phyloP scores from a whole-genome alignment of 768 basidiomycete genomes.

The Serpula lacrymans region DNA sequence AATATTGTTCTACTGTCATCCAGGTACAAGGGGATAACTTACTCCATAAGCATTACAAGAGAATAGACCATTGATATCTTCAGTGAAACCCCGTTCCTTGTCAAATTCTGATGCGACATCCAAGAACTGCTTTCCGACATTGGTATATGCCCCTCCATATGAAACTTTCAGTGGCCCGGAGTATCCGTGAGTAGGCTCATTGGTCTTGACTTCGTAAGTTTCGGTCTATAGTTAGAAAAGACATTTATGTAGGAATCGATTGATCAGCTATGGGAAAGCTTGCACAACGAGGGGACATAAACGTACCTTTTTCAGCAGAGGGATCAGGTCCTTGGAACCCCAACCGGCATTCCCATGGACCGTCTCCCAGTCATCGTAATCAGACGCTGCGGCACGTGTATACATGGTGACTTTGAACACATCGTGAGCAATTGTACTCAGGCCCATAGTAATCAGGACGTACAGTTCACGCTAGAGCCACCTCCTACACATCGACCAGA shows the following conservation, averaged over 20 bases:
- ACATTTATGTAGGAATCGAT: background rate
- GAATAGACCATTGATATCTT: constrained; percentile 43
- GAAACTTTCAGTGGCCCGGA: constrained; percentile 49
- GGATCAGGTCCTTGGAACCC: constrained; percentile 55
- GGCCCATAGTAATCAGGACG: constrained; percentile 12
- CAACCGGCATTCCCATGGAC: constrained; percentile 55
- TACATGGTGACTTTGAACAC: constrained; percentile 57
- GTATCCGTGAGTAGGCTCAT: constrained; percentile 40
- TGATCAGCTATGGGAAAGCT: background rate
- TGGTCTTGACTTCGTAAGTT: constrained; percentile 30
- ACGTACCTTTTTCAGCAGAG: constrained; percentile 53
- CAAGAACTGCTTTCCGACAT: constrained; percentile 42
- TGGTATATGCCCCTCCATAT: constrained; percentile 33
- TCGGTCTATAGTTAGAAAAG: constrained; percentile 26
- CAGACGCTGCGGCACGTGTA: constrained; percentile 55
- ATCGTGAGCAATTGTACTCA: too few species aligned
- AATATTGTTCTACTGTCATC: background rate
- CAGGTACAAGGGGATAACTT: too few species aligned
- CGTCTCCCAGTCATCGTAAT: constrained; percentile 62
- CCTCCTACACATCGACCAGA: constrained; percentile 56
- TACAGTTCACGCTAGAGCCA: constrained; percentile 61
- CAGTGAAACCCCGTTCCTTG: constrained; percentile 33
- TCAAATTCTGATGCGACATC: constrained; percentile 41
- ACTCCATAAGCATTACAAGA: constrained; percentile 43
- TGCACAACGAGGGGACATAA: background rate